Conservation (phyloP, 1,284 basidiomycete species). For the Cutaneotrichosporon sp. region DNA sequence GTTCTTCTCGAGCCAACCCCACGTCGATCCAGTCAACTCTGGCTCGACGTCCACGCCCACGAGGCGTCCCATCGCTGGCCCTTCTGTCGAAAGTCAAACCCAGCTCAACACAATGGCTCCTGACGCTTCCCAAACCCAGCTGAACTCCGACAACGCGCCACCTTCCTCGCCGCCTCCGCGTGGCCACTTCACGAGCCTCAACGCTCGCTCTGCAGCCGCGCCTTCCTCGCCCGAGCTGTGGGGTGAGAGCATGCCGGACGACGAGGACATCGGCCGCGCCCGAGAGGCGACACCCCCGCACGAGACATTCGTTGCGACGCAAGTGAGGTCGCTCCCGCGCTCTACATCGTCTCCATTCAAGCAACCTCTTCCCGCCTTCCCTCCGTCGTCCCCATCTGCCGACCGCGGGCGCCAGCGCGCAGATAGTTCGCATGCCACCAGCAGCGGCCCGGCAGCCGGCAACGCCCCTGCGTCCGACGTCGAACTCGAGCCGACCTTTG, state of each 20-base stretch:
- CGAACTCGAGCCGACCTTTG: constrained; percentile 3
- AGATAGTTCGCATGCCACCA: background rate
- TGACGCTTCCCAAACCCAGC: background rate
- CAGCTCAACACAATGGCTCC: background rate
- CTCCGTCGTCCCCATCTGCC: background rate
- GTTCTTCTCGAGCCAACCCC: background rate
- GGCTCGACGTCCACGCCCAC: background rate
- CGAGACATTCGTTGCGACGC: constrained; percentile 9
- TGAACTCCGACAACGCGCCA: constrained; percentile 4
- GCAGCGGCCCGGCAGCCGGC: background rate
- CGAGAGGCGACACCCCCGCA: background rate
- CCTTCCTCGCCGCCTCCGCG: background rate
- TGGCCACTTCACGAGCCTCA: constrained; percentile 1
- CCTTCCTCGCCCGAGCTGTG: background rate
- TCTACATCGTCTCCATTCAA: background rate
- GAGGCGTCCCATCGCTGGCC: background rate
- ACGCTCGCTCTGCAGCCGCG: background rate
- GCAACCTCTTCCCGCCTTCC: background rate
- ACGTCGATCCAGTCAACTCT: background rate
- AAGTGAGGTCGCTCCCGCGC: background rate
- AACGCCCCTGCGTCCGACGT: background rate
- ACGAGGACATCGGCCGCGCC: background rate
- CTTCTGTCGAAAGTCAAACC: background rate
- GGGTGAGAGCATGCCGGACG: background rate
- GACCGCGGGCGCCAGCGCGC: background rate